Evolutionary conservation across 2,329 filamentous ascomycete genomes (phyloP).

Genomic region (Chalaropsis thielavioides): DNA sequence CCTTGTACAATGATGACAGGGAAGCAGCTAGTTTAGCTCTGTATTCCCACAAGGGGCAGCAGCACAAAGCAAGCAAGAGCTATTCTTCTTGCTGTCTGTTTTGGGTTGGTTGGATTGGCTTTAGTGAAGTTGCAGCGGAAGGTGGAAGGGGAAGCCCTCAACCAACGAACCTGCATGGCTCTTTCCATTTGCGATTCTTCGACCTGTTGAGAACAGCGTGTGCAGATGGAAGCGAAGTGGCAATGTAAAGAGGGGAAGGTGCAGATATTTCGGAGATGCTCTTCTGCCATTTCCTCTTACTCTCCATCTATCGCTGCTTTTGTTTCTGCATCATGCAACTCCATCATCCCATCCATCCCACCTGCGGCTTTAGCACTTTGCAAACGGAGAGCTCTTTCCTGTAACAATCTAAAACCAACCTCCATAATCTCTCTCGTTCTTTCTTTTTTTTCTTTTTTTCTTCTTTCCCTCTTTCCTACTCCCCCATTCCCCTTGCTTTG

Average conservation of each 20-base stretch:
- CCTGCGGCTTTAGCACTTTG: not conserved
- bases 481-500: not conserved
- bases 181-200: not conserved
- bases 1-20: constrained; percentile 4
- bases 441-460: not conserved
- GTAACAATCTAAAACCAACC: constrained; percentile 1
- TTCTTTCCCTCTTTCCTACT: not conserved
- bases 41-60: constrained; percentile 7
- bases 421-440: not conserved
- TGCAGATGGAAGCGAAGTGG: not conserved
- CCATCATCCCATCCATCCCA: not conserved
- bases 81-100: not conserved
- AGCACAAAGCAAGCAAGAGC: constrained; percentile 1
- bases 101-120: constrained; percentile 1
- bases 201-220: constrained; percentile 2
- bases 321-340: not conserved
- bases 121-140: not conserved
- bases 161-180: not conserved
- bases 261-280: not conserved
- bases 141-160: not conserved
- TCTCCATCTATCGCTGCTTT: not conserved
- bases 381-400: constrained; percentile 5
- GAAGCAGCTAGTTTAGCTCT: constrained; percentile 6
- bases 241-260: not conserved
- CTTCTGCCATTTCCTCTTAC: not conserved